phyloP scores from a whole-genome alignment of 805 yeast species.

The Candida corydali region DNA sequence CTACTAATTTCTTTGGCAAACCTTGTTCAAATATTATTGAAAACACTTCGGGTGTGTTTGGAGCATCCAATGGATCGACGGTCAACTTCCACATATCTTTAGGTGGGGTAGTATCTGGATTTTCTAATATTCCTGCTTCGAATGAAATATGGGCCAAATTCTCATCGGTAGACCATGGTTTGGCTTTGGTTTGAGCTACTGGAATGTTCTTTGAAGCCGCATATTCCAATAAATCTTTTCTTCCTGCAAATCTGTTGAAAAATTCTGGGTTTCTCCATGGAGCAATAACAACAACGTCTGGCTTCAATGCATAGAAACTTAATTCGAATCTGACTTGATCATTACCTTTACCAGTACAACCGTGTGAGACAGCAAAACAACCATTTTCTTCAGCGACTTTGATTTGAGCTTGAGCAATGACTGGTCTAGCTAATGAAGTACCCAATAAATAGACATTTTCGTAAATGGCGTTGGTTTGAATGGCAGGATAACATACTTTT shows the following conservation, averaged over 20 bases:
- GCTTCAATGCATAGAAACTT: slow-evolving; percentile 95
- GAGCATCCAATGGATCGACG: slow-evolving; percentile 93
- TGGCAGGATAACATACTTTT: slow-evolving; percentile 91
- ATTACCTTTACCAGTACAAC: slow-evolving; percentile 99
- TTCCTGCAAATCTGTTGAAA: slow-evolving; percentile 95
- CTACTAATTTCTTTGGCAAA: slow-evolving; percentile 75
- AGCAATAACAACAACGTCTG: slow-evolving; percentile 93
- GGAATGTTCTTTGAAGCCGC: slow-evolving; percentile 91
- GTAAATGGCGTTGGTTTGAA: slow-evolving; percentile 95
- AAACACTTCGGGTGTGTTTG: slow-evolving; percentile 87
- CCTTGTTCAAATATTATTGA: slow-evolving; percentile 81
- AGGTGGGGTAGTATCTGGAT: slow-evolving; percentile 98
- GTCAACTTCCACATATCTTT: slow-evolving; percentile 99
- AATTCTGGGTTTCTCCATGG: slow-evolving; percentile 99
- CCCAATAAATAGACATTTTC: slow-evolving; percentile 96
- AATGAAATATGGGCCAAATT: slow-evolving; percentile 98
- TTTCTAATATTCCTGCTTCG: slow-evolving; percentile 99
- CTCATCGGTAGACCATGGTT: slow-evolving; percentile 99
- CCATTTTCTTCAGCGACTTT: slow-evolving; percentile 96
- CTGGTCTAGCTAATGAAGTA: slow-evolving; percentile 98
- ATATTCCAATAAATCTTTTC: slow-evolving; percentile 91
- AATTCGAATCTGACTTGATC: slow-evolving; percentile 98
- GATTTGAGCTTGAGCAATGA: slow-evolving; percentile 97
- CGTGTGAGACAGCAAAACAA: slow-evolving; percentile 97
- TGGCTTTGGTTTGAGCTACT: slow-evolving; percentile 95